Evolutionary conservation across 371 early-diverging fungal genomes (phyloP).

Genomic region (Caulochytrium protostelioides): DNA sequence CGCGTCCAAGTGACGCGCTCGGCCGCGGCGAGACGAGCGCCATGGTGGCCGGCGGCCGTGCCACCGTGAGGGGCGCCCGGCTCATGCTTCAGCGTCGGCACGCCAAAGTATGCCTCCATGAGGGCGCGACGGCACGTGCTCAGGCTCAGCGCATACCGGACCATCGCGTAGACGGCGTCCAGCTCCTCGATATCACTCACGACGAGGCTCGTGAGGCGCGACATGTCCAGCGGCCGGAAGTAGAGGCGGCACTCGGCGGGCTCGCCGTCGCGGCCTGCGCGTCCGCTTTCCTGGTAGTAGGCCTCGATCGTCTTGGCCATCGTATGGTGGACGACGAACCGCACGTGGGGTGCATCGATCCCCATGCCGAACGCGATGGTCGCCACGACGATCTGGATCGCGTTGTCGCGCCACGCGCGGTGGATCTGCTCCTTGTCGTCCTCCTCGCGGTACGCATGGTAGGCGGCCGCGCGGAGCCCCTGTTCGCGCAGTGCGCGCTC

Average conservation of each 20-base stretch:
- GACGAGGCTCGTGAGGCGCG: constrained; percentile 33
- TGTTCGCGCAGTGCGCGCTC: constrained; percentile 28
- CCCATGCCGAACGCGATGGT: constrained; percentile 76
- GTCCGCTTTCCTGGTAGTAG: constrained; percentile 84
- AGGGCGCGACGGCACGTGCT: constrained; percentile 38
- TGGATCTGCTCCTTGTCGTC: constrained; percentile 48
- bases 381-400: constrained; percentile 53
- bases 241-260: constrained; percentile 42
- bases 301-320: constrained; percentile 69
- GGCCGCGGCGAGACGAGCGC: too few species aligned
- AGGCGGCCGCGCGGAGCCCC: constrained; percentile 36
- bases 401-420: constrained; percentile 41
- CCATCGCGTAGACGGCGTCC: constrained; percentile 35
- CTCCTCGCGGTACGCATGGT: constrained; percentile 62
- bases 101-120: constrained; percentile 37
- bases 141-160: constrained; percentile 40
- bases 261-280: constrained; percentile 53
- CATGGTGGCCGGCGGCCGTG: too few species aligned
- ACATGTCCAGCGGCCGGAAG: constrained; percentile 44
- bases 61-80: too few species aligned
- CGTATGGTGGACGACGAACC: constrained; percentile 68
- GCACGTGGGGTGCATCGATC: constrained; percentile 62
- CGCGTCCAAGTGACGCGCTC: too few species aligned
- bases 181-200: constrained; percentile 40
- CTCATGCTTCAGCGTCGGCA: too few species aligned